Percentiles rank a stretch among this genome's conserved stretches.
Conservation (phyloP, 1,139 yeast species). For the Pichia sp. region DNA sequence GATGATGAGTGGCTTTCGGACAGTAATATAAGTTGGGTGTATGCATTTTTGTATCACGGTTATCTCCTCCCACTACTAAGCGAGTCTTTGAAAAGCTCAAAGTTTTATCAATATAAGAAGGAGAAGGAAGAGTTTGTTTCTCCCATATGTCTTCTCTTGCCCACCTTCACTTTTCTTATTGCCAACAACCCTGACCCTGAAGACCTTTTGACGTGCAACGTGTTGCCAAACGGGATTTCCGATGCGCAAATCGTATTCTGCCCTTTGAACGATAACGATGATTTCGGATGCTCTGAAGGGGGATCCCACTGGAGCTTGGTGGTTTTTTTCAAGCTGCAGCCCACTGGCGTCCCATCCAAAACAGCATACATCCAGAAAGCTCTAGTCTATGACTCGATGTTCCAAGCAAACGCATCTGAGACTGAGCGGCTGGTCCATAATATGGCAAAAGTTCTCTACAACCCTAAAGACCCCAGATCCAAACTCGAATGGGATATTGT, state of each 20-base stretch:
- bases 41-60: constrained; percentile 49
- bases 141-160: constrained; percentile 28
- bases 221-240: constrained; percentile 39
- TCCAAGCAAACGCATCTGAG: constrained; percentile 38
- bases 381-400: constrained; percentile 45
- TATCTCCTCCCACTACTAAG: constrained; percentile 28
- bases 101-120: constrained; percentile 17
- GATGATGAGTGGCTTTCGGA: constrained; percentile 73
- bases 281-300: constrained; percentile 43
- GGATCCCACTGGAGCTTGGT: constrained; percentile 57
- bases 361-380: constrained; percentile 29
- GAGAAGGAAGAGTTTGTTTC: constrained; percentile 14
- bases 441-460: constrained; percentile 33
- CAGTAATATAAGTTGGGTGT: constrained; percentile 60
- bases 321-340: constrained; percentile 35
- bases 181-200: constrained; percentile 31
- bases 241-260: constrained; percentile 42
- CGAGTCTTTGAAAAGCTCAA: constrained; percentile 22
- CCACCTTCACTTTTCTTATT: constrained; percentile 32
- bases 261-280: constrained; percentile 51
- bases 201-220: constrained; percentile 33
- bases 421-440: constrained; percentile 34
- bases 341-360: constrained; percentile 21
- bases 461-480: constrained; percentile 12
- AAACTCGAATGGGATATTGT: constrained; percentile 11